phyloP scores from a whole-genome alignment of 768 basidiomycete species.

The Termitomyces heimii region DNA sequence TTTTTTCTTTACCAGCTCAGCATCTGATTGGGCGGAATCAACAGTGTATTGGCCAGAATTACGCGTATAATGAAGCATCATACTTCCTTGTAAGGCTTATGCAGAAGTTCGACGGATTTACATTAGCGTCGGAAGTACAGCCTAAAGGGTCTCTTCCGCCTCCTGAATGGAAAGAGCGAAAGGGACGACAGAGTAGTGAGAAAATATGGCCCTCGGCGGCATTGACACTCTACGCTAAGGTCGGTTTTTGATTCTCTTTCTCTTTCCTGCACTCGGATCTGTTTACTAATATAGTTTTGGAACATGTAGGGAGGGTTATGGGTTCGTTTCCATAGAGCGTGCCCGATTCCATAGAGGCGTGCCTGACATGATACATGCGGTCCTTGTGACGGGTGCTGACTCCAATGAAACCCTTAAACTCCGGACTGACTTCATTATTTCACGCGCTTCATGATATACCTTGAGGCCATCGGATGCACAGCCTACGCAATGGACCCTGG shows the following conservation, averaged over 20 bases:
- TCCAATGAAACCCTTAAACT: neutral
- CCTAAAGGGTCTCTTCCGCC: slow-evolving; percentile 60
- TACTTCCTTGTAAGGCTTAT: slow-evolving; percentile 65
- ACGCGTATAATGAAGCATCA: slow-evolving; percentile 73
- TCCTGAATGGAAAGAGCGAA: slow-evolving; percentile 43
- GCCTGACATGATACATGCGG: neutral
- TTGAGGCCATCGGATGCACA: neutral
- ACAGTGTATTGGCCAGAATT: slow-evolving; percentile 69
- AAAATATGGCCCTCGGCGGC: slow-evolving; percentile 57
- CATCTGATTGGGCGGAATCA: neutral
- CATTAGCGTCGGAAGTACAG: slow-evolving; percentile 55
- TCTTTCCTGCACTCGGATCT: neutral
- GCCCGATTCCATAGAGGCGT: no score
- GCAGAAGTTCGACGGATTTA: slow-evolving; percentile 57
- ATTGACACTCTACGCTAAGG: slow-evolving; percentile 64
- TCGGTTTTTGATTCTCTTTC: slow-evolving; percentile 18
- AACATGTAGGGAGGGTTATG: slow-evolving; percentile 50
- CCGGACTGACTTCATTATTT: no score
- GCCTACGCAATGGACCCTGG: neutral
- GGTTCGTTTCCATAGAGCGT: slow-evolving; percentile 40
- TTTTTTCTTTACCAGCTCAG: neutral
- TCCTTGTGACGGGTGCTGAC: neutral
- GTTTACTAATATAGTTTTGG: neutral
- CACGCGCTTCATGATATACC: neutral
- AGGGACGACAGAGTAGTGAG: slow-evolving; percentile 49